Base-by-base conservation (phyloP, 2,329 filamentous ascomycete genomes). In the Aaosphaeria pasadenensis region DNA sequence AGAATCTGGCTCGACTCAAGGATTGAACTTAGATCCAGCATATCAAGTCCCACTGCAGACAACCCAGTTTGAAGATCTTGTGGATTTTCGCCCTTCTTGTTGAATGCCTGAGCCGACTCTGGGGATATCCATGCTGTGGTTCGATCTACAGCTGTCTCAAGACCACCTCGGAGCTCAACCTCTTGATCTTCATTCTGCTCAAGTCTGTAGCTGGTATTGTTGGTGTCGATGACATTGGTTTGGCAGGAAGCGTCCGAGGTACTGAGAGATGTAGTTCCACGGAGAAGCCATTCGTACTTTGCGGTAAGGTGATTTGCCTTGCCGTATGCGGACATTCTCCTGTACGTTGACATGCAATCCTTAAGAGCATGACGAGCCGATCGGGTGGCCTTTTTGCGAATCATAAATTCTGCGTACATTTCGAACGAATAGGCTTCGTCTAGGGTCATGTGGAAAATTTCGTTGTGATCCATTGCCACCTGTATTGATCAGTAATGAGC, bases 1-100 rank as follows among this genome's bases (percentile, higher is more conserved):
- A 92, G 85, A 39, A 91, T 81, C 63, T 91, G 88, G 7, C 86
- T 90, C 3, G 86, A 89, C 57, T 88, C 84, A 11, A 92, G 75
- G 49, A 92, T 91, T 28, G 86, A 86, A 39, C 88, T 85, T 52
- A 91, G 70, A 66, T 91, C 88, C 62, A 92, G 85, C 85, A 92
- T 91, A 71, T 92, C 88, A 45, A 92, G 78, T 4, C 76, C 76
- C 1, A 74, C 71, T 30, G 87, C 84, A 38, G 87, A 86, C 50
- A 91, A 76, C 7, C 85, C 84, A 33, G 76, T 81, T 3, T 80
- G 81, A 17, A 80, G 75, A 53, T 83, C 82, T 5, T 78, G 69
- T 49, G 80, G 77, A 42, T 60, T 54, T 38, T 64, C 61, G 24
- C 59, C 62, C 13, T 64, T 59, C 47, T 70, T 69, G 31, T 74